Base-by-base conservation (phyloP, 495 filamentous ascomycete species). In the Halenospora varia region DNA sequence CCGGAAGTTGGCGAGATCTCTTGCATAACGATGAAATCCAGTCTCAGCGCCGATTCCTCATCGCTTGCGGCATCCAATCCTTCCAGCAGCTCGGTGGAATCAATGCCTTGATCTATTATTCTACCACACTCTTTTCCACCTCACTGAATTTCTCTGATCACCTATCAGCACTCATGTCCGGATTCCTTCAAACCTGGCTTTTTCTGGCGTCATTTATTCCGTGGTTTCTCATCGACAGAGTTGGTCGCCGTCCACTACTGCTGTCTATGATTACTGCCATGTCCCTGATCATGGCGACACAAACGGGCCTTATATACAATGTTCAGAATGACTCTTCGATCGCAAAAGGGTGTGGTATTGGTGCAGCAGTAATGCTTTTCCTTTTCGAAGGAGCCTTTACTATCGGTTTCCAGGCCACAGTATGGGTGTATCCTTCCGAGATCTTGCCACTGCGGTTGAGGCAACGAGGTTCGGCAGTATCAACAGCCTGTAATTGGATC, bases 351-450 rank as follows among this genome's bases (percentile, higher is more conserved):
- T 58, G 66, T 40, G 72, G 73, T 2, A 81, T 80, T 19, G 75
- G 77, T 0, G 77, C 83, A 3, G 84, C 90, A 62, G 66, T 69
- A 13, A 68, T 75, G 62, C 69, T 88, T 17, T 92, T 92, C 67
- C 70, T 88, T 18, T 90, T 88, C 75, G 84, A 86, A 67, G 85
- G 84, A 1, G 88, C 88, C 73, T 91, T 89, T 64, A 86, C 86
- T 2, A 73, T 88, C 55, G 88, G 87, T n/a, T 90, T 87, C 86
- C 77, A 88, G 23, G 86, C 85, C 25, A 89, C 57, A 17, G 26
- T 55, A 19, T 59, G 47, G 61, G 55, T 51, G 0, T 61, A 50
- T 25, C 48, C 59, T 1, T 87, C 84, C 55, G 87, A 90, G 64
- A 85, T 90, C 63, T 82, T 87, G 2, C 87, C 86, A 8, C 72